Conservation (phyloP, 768 basidiomycete species). For the Agrocybe chaxingu region DNA sequence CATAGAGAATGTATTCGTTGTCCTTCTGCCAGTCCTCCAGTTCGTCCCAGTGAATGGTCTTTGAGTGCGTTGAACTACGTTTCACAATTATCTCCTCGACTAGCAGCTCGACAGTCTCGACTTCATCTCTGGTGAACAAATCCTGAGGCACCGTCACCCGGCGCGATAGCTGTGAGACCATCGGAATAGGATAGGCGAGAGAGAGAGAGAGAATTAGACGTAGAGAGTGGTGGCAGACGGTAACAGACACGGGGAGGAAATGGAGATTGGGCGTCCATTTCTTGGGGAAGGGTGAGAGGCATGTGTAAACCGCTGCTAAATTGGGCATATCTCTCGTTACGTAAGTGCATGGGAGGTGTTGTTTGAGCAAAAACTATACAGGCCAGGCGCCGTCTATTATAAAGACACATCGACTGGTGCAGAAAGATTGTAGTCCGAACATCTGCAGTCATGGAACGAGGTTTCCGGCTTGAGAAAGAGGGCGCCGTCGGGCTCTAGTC, state of each 20-base stretch:
- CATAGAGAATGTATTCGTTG: constrained; percentile 68
- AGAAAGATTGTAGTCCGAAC: too few relatives aligned
- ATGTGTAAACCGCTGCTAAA: not conserved
- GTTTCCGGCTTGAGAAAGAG: too few relatives aligned
- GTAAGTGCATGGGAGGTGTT: not conserved
- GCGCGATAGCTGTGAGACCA: not conserved
- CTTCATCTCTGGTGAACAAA: not conserved
- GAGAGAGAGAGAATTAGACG: not conserved
- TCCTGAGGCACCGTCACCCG: not conserved
- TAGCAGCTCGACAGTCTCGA: not conserved
- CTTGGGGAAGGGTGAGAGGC: constrained; percentile 4
- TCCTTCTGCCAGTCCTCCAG: constrained; percentile 69
- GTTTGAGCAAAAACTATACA: too few relatives aligned
- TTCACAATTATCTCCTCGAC: not conserved
- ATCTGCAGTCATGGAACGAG: too few relatives aligned
- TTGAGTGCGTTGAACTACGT: not conserved
- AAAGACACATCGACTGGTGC: too few relatives aligned
- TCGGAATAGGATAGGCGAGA: not conserved
- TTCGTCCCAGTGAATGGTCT: constrained; percentile 48
- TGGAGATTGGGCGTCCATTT: not conserved
- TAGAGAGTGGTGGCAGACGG: not conserved
- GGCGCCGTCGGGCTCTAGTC: too few relatives aligned
- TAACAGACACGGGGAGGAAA: not conserved
- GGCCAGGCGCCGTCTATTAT: too few relatives aligned
- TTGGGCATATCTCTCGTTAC: not conserved